A percentile compares a stretch with the other conserved stretches of the same genome.
phyloP scores from a whole-genome alignment of 2,329 filamentous ascomycete genomes.

The Colletotrichum magnum region DNA sequence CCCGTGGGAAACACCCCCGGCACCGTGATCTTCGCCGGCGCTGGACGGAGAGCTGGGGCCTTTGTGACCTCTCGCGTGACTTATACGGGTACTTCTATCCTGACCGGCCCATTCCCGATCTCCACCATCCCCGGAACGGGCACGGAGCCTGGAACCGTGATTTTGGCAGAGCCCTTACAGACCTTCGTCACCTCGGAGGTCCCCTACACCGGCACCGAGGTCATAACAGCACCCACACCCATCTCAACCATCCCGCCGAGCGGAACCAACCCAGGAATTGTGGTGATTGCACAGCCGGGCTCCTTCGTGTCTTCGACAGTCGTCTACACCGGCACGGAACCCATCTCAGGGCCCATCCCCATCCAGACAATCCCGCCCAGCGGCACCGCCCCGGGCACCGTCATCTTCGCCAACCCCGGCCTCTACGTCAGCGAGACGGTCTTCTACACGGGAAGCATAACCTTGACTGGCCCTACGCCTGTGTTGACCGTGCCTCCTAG shows the following conservation, averaged over 20 bases:
- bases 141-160: not conserved
- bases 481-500: constrained; percentile 26
- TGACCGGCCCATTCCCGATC: not conserved
- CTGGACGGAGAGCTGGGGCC: not conserved
- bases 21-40: not conserved
- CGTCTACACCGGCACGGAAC: constrained; percentile 8
- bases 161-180: not conserved
- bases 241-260: constrained; percentile 17
- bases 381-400: constrained; percentile 27
- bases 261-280: constrained; percentile 25
- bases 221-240: not conserved
- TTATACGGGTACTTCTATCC: not conserved
- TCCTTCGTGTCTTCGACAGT: constrained; percentile 27
- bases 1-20: not conserved
- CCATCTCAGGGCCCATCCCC: constrained; percentile 2
- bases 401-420: constrained; percentile 18
- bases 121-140: not conserved
- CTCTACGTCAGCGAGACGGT: constrained; percentile 2
- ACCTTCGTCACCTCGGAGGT: not conserved
- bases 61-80: not conserved
- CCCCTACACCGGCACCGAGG: constrained; percentile 13
- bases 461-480: constrained; percentile 9
- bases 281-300: constrained; percentile 19
- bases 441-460: not conserved
- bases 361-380: constrained; percentile 24